These are phyloP conservation scores for Quercus cerris DNA, from an alignment of 306 rosid species.

Conservation along the genomic window DNA sequence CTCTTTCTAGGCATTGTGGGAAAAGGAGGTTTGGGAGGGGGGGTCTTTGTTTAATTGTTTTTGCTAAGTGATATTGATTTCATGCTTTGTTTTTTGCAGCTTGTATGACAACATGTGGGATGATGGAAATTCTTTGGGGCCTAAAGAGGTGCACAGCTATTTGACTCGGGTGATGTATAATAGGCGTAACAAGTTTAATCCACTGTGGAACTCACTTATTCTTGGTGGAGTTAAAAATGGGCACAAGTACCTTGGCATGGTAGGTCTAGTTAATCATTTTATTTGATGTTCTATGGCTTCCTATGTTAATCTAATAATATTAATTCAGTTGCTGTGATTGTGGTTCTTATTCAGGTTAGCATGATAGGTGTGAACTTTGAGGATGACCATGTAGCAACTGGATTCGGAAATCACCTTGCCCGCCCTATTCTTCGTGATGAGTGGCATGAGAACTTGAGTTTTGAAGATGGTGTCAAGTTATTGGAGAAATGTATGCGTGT, in stretches of 20 bases:
- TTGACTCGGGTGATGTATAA: conserved; percentile 61
- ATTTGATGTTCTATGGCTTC: background rate
- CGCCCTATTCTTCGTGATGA: conserved; percentile 97
- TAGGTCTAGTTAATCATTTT: conserved; percentile 25
- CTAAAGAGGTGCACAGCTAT: conserved; percentile 52
- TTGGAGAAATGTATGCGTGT: conserved; percentile 98
- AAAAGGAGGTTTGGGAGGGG: background rate
- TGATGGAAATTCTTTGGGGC: conserved; percentile 37
- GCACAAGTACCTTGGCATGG: conserved; percentile 70
- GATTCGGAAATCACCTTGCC: conserved; percentile 95
- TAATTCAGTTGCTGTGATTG: conserved; percentile 6
- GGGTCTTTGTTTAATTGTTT: background rate
- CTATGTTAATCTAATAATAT: background rate
- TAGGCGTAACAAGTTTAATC: conserved; percentile 61
- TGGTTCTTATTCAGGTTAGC: conserved; percentile 55
- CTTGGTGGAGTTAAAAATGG: conserved; percentile 64
- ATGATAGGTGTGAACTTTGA: conserved; percentile 91
- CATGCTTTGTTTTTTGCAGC: conserved; percentile 38
- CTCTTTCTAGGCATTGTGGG: background rate
- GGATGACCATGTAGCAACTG: conserved; percentile 25
- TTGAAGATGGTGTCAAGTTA: conserved; percentile 86
- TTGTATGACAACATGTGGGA: conserved; percentile 84
- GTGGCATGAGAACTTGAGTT: conserved; percentile 85
- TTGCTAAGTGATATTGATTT: background rate
- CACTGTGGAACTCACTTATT: conserved; percentile 59